Conservation (phyloP, 2,329 filamentous ascomycete species). For the Microsporum canis region DNA sequence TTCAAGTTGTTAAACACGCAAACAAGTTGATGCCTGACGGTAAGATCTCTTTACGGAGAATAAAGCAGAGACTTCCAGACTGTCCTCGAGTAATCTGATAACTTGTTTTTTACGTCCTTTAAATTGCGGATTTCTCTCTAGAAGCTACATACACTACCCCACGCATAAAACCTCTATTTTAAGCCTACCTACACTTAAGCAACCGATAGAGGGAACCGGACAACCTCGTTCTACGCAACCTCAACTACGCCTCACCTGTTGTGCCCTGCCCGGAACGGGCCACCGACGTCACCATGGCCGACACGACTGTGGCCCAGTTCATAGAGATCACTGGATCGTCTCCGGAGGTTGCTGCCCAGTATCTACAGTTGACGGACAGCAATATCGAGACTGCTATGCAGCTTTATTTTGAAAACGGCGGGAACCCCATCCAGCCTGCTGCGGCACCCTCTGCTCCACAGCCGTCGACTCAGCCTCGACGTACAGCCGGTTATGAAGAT, state of each 20-base stretch:
- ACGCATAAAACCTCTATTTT: background rate
- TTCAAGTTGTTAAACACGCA: background rate
- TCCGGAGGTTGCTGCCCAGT: conserved; percentile 64
- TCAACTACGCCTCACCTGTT: background rate
- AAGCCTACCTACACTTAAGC: background rate
- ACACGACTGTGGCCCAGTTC: conserved; percentile 60
- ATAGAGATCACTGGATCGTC: conserved; percentile 67
- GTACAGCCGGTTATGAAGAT: conserved; percentile 40
- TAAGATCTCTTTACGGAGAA: background rate
- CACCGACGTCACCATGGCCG: conserved; percentile 46
- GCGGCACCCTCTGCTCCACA: conserved; percentile 24
- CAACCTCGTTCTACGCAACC: background rate
- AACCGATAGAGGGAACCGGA: background rate
- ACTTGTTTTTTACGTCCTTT: background rate
- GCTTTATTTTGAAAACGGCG: conserved; percentile 82
- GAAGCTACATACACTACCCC: background rate
- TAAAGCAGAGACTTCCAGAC: background rate
- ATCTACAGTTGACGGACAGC: conserved; percentile 72
- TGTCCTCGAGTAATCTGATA: background rate
- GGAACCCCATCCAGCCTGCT: conserved; percentile 39
- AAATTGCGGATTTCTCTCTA: background rate
- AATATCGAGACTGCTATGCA: conserved; percentile 77
- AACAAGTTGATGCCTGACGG: background rate
- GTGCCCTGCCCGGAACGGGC: background rate
- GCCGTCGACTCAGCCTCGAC: conserved; percentile 18